A percentile compares a stretch with the other conserved stretches of the same genome.
Conservation (phyloP, 305 asterid genomes). For the Coffea humblotiana region DNA sequence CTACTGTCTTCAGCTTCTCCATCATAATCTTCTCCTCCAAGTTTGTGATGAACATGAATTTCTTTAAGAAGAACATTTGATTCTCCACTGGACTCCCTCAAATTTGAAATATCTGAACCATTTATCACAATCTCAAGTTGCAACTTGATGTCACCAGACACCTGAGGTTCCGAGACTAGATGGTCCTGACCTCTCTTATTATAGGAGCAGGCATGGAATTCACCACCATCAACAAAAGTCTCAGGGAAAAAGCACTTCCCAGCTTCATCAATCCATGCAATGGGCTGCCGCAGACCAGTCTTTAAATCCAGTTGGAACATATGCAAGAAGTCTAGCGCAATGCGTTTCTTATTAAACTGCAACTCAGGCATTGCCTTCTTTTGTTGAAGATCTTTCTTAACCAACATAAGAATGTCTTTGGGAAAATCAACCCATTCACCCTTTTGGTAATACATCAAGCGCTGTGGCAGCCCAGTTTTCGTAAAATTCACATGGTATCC, state of each 20-base stretch:
- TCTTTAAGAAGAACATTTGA: constrained; percentile 54
- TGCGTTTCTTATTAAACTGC: constrained; percentile 44
- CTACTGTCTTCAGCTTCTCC: constrained; percentile 43
- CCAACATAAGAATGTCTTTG: constrained; percentile 48
- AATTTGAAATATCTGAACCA: constrained; percentile 45
- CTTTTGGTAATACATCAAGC: constrained; percentile 45
- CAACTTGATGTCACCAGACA: constrained; percentile 45
- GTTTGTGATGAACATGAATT: constrained; percentile 36
- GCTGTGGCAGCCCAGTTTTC: constrained; percentile 59
- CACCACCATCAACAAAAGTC: constrained; percentile 42
- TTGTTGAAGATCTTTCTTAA: constrained; percentile 54
- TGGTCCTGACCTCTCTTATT: constrained; percentile 31
- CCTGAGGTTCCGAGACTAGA: constrained; percentile 38
- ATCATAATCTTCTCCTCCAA: constrained; percentile 35
- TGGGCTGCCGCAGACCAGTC: constrained; percentile 63
- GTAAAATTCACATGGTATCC: constrained; percentile 61
- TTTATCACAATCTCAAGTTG: constrained; percentile 63
- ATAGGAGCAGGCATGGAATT: constrained; percentile 20
- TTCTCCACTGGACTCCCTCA: constrained; percentile 68
- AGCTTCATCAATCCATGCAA: constrained; percentile 92
- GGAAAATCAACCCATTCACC: constrained; percentile 63
- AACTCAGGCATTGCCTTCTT: constrained; percentile 69
- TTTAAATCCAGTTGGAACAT: constrained; percentile 72
- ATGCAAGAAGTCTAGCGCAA: constrained; percentile 71
- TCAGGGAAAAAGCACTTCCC: constrained; percentile 92